Evolutionary conservation across 2,329 filamentous ascomycete genomes (phyloP), one percentile per base, ranked within the genome.

Genomic region (Trichoderma lentiforme): DNA sequence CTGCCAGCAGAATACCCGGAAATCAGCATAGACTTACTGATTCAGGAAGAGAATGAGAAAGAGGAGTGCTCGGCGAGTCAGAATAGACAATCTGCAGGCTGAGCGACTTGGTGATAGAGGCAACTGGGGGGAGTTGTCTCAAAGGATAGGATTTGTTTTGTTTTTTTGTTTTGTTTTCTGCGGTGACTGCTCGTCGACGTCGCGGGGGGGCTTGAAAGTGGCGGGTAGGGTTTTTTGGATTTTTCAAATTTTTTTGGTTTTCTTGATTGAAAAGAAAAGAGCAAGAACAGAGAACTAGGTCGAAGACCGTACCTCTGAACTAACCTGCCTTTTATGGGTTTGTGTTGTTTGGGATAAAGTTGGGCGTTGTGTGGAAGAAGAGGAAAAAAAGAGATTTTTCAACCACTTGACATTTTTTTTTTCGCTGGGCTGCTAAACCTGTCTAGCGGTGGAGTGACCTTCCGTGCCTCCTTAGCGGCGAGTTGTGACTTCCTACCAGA

Each of bases 211-310:
- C 24, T 43, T 57, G 51, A 39, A 73, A 74, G 64, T 58, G 56
- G 63, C 15, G 85, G 83, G 83, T 86, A 84, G 86, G 90, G 89
- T 83, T 86, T 89, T 88, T 83, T 83, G 80, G 75, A 81, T 81
- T 83, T 89, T 89, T 88, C 86, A 83, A 83, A 79, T 78, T 88
- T 90, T 90, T 89, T 89, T 82, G 82, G 82, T 87, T 87, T 87
- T 76, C 83, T 84, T 81, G 81, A 80, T 82, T 81, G 80, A 79
- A 80, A 79, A 80, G 84, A 83, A 83, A 85, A 83, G 85, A 84
- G 84, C 83, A 85, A 87, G 87, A 85, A 86, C 86, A 89, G 85
- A 87, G 84, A 86, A 84, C 80, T 83, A 86, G 86, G 84, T 87
- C 86, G 85, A 85, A 81, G 82, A 84, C 83, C 86, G 86, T 85